Evolutionary conservation across 768 basidiomycete genomes (phyloP), one percentile per base, ranked within the genome.

Genomic region (Suillus sp.): DNA sequence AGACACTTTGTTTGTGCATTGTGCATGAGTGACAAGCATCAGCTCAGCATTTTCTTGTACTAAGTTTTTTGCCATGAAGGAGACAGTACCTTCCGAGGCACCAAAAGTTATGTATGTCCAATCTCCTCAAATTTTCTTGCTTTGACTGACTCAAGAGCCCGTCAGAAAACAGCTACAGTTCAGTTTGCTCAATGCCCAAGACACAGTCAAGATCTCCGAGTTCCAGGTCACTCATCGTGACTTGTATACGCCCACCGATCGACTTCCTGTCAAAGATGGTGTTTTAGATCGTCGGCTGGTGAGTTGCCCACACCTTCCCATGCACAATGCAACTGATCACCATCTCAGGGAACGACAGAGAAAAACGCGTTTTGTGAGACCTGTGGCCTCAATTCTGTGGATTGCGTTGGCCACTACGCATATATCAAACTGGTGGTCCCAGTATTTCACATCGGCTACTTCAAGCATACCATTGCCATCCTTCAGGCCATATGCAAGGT

Each of bases 401-500:
- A 97, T 65, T 99, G 97, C 73, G 96, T 97, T 27, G 97, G 97
- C 1, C 97, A 99, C 76, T 99, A 97, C 74, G 96, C 96, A 5
- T 99, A 99, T 78, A 98, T 99, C 79, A 98, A 97, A 77, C 84
- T 99, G 48, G 88, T 91, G 37, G 88, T 99, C 22, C 97, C 97
- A 0, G 96, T 99, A 22, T 99, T 99, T 75, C 97, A 99, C 74
- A 94, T 99, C 62, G 97, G 97, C 8, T 99, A 94, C 77, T 99
- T 99, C 81, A 93, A 95, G 74, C 95, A 98, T 68, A 93, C 91
- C 20, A 94, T 99, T 64, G 85, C 86, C 30, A 91, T 99, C 66
- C 84, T 99, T 1, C 97, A 99, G 72, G 91, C 92, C 68, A 95
- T 99, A 67, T 99, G 97, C 85, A 99, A 99, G 80, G 96, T 95